Evolutionary conservation across 176 grass and related monocot genomes (phyloP).

Genomic region (Luzula sylvatica): DNA sequence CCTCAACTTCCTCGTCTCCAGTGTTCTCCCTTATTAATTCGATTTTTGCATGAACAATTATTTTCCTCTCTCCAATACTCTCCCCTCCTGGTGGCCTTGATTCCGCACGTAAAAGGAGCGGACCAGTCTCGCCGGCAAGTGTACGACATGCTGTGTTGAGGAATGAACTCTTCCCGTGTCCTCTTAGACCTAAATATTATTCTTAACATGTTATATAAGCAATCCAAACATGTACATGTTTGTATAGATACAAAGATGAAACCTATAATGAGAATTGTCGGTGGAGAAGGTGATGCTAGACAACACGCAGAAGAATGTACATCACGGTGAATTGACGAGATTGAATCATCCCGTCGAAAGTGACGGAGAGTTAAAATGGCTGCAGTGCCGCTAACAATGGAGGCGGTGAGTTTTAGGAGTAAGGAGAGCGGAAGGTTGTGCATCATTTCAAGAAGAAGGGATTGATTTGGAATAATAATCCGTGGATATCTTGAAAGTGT

Average conservation of each 20-base stretch:
- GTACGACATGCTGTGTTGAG: conserved; percentile 83
- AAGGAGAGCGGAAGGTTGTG: conserved; percentile 34
- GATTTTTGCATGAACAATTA: conserved; percentile 39
- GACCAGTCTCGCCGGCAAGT: conserved; percentile 61
- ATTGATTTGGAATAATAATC: conserved; percentile 10
- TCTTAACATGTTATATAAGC: no score
- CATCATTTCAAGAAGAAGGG: background rate
- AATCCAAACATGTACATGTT: no score
- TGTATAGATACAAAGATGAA: no score
- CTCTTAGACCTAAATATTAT: conserved; percentile 37
- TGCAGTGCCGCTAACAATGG: conserved; percentile 35
- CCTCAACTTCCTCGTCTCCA: conserved; percentile 15
- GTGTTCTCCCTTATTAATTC: conserved; percentile 19
- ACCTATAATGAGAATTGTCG: conserved; percentile 10
- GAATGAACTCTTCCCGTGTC: conserved; percentile 81
- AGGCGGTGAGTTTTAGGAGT: conserved; percentile 50
- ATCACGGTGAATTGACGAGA: conserved; percentile 40
- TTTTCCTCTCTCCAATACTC: conserved; percentile 18
- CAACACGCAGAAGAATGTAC: conserved; percentile 17
- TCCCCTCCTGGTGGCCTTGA: conserved; percentile 53
- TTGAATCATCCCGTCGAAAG: conserved; percentile 29
- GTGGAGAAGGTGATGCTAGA: conserved; percentile 5
- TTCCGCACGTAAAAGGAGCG: conserved; percentile 70
- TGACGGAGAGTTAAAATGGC: conserved; percentile 35
- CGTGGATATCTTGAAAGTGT: conserved; percentile 2